Base-by-base conservation (phyloP, 2,329 filamentous ascomycete genomes). In the Tolypocladium album region DNA sequence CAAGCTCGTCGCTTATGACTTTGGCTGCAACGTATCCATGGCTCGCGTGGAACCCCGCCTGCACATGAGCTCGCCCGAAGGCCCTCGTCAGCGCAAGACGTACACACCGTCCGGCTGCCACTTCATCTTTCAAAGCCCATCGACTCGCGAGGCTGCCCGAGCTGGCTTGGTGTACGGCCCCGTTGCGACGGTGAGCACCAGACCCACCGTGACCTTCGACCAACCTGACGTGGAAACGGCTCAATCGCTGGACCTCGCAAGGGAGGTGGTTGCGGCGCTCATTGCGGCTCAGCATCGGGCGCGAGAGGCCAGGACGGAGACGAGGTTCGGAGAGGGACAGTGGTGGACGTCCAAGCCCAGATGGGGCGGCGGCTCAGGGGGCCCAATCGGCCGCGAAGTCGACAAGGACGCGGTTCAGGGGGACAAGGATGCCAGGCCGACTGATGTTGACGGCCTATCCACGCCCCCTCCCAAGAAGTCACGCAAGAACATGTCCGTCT, bases 1-100 rank as follows among this genome's bases (percentile, higher is more conserved):
- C 60, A 87, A 87, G 69, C 78, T 88, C 5, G 79, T 88, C 20
- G 79, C 83, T 22, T 88, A 87, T 66, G 84, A 87, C 63, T 88
- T 87, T 69, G 82, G 83, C 57, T 87, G 85, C 70, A 87, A 81
- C 64, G 80, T 86, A 56, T 75, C 77, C 2, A 75, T 79, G 34
- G 75, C 84, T 20, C 79, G 84, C 47, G 74, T 77, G 31, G 85
- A 88, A 65, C 85, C 85, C 12, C 78, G 85, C 3, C 74, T 88
- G 24, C 79, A 85, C 55, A 70, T 87, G 58, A 75, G 73, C 56
- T 75, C 75, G n/a, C 69, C 72, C 2, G 64, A 68, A 60, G 68
- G 64, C 62, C 67, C 63, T 63, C 65, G 56, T 15, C 62, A 61
- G 12, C 77, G 74, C 61, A 77, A 74, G 64, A 82, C 83, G 2